Conservation (phyloP, 257 asterid species). For the Gentiana straminea region DNA sequence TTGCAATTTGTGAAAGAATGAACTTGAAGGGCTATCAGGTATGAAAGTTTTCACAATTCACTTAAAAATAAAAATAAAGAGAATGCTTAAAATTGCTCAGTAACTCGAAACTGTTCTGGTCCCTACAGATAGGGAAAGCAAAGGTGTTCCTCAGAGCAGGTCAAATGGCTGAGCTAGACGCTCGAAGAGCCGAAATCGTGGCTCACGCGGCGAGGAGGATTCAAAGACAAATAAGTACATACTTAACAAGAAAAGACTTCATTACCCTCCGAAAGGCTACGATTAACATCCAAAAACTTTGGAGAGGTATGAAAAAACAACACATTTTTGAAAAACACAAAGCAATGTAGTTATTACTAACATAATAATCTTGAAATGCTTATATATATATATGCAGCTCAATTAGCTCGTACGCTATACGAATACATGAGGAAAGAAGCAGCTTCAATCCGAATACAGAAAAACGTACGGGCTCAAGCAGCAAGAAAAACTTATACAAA, state of each 20-base stretch:
- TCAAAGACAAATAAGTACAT: conserved; percentile 81
- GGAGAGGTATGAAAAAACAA: conserved; percentile 58
- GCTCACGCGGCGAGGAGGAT: conserved; percentile 67
- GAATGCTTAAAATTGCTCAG: not conserved
- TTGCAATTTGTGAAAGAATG: conserved; percentile 68
- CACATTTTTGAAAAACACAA: no score
- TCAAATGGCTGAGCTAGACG: conserved; percentile 95
- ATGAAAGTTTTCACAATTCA: conserved; percentile 5
- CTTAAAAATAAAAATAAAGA: not conserved
- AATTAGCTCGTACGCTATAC: conserved; percentile 62
- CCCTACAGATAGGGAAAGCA: conserved; percentile 71
- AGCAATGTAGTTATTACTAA: not conserved
- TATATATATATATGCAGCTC: conserved; percentile 31
- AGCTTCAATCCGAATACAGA: conserved; percentile 81
- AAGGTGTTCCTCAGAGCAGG: conserved; percentile 97
- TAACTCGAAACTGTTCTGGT: not conserved
- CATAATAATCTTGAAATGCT: conserved; percentile 5
- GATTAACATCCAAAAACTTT: conserved; percentile 49
- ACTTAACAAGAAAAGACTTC: conserved; percentile 69
- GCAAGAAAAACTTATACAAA: conserved; percentile 54
- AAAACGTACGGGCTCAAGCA: conserved; percentile 56
- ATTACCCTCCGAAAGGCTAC: conserved; percentile 55
- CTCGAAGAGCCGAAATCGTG: conserved; percentile 79
- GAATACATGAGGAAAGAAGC: conserved; percentile 74
- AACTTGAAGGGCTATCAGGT: conserved; percentile 89